phyloP scores from a whole-genome alignment of 345 rosid genomes.

The Citrus glauca region DNA sequence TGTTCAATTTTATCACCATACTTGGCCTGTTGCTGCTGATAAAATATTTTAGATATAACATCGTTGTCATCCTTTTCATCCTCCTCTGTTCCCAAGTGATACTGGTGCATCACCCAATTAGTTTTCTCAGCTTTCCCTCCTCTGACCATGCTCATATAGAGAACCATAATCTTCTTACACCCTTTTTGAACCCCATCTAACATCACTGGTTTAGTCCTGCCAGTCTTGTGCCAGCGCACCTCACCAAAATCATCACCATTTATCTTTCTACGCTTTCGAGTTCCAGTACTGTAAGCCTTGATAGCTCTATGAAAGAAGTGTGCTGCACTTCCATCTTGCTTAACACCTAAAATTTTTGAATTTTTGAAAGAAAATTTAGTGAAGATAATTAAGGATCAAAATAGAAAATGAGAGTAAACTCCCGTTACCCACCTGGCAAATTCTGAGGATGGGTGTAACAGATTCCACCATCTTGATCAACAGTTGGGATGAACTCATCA shows the following conservation, averaged over 20 bases:
- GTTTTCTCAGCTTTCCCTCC: constrained; percentile 86
- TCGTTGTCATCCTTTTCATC: constrained; percentile 88
- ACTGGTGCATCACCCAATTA: constrained; percentile 98
- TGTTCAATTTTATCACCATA: constrained; percentile 58
- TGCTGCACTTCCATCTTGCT: constrained; percentile 69
- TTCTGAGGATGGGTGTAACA: constrained; percentile 96
- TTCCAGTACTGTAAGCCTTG: constrained; percentile 89
- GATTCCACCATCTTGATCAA: constrained; percentile 82
- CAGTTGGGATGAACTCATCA: constrained; percentile 76
- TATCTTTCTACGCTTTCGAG: constrained; percentile 90
- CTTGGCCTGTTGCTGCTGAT: constrained; percentile 59
- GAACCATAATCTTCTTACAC: constrained; percentile 95
- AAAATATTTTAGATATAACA: constrained; percentile 77
- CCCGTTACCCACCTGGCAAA: constrained; percentile 61
- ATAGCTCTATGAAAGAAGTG: constrained; percentile 88
- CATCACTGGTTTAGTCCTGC: constrained; percentile 75
- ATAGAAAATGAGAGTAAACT: not conserved
- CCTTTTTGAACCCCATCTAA: constrained; percentile 79
- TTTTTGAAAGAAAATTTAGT: constrained; percentile 4
- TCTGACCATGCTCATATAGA: constrained; percentile 41
- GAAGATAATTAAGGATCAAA: not conserved
- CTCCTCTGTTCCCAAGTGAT: constrained; percentile 86
- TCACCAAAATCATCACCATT: constrained; percentile 71
- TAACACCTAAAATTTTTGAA: constrained; percentile 46
- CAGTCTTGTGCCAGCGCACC: constrained; percentile 99